Percentiles rank a stretch among this genome's conserved stretches.
These are phyloP conservation scores for Candida caryicola DNA, from an alignment of 805 yeast species.

Conservation along the genomic window DNA sequence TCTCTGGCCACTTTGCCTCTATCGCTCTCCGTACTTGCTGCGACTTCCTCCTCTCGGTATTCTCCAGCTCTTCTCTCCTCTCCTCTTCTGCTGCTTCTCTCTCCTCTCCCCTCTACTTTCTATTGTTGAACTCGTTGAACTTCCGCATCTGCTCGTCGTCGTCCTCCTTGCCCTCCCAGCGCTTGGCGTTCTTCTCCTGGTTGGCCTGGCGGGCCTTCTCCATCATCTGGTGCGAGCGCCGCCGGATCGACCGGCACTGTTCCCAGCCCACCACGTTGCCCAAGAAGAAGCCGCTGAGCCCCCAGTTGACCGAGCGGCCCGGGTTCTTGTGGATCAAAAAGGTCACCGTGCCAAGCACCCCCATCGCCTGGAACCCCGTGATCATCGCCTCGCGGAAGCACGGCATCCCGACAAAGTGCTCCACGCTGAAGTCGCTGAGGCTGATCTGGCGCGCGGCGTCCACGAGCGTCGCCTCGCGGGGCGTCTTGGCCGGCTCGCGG, in stretches of 20 bases:
- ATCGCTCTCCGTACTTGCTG: too few relatives aligned
- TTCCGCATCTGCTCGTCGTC: constrained; percentile 9
- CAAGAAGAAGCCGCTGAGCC: constrained; percentile 69
- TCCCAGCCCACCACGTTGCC: constrained; percentile 91
- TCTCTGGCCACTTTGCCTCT: too few relatives aligned
- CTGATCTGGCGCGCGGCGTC: constrained; percentile 45
- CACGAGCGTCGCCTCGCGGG: constrained; percentile 15
- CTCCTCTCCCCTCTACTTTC: constrained; percentile 1
- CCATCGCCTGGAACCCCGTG: constrained; percentile 70
- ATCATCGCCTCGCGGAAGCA: constrained; percentile 79
- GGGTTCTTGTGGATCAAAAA: constrained; percentile 65
- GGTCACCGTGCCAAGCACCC: constrained; percentile 65
- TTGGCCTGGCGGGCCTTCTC: constrained; percentile 60
- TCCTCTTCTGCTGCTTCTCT: background rate
- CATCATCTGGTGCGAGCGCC: constrained; percentile 63
- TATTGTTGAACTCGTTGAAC: constrained; percentile 13
- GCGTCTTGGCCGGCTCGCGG: constrained; percentile 15
- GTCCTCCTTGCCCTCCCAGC: constrained; percentile 22
- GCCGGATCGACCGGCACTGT: constrained; percentile 75
- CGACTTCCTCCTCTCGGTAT: background rate
- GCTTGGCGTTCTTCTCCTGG: constrained; percentile 31
- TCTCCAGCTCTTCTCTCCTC: background rate
- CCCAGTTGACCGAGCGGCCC: constrained; percentile 73
- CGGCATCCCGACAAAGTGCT: constrained; percentile 57
- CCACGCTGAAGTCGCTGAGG: constrained; percentile 50